A percentile compares a stretch with the other conserved stretches of the same genome.
phyloP scores from a whole-genome alignment of 2,329 filamentous ascomycete species.

The Fusarium protoensiforme region DNA sequence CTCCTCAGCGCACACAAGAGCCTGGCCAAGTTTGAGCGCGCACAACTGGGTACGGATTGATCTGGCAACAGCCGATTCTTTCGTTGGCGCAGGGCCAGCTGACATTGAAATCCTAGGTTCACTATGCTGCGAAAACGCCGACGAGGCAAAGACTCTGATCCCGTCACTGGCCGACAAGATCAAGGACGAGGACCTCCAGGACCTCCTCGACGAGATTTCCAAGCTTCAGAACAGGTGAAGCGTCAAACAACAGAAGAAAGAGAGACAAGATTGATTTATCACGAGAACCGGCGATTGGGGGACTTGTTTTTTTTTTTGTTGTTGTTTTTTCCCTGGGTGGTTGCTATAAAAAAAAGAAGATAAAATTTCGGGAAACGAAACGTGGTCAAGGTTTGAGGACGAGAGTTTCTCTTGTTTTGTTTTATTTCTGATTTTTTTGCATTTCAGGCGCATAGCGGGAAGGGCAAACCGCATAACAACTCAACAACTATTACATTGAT shows the following conservation, averaged over 20 bases:
- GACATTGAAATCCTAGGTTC: slow-evolving; percentile 69
- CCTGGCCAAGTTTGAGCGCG: slow-evolving; percentile 91
- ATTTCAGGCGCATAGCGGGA: slow-evolving; percentile 46
- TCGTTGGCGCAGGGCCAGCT: slow-evolving; percentile 6
- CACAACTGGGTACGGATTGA: slow-evolving; percentile 78
- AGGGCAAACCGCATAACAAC: slow-evolving; percentile 24
- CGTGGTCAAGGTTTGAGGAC: neutral
- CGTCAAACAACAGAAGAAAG: neutral
- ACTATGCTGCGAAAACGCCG: slow-evolving; percentile 89
- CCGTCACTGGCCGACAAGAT: slow-evolving; percentile 92
- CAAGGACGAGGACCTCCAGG: slow-evolving; percentile 86
- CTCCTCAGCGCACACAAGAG: slow-evolving; percentile 82
- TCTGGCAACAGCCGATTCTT: too few relatives aligned
- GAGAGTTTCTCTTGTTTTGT: neutral
- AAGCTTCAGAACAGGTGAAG: slow-evolving; percentile 69
- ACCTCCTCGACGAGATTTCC: slow-evolving; percentile 89
- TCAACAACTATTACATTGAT: slow-evolving; percentile 18
- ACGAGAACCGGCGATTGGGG: neutral
- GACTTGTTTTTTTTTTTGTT: neutral
- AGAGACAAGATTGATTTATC: neutral
- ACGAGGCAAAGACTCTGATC: slow-evolving; percentile 96
- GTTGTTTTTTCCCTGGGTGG: slow-evolving; percentile 15
- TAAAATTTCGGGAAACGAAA: neutral
- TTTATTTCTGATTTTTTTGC: slow-evolving; percentile 23
- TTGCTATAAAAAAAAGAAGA: neutral